Conservation (phyloP, 805 yeast species). For the Metschnikowia peoriensis region DNA sequence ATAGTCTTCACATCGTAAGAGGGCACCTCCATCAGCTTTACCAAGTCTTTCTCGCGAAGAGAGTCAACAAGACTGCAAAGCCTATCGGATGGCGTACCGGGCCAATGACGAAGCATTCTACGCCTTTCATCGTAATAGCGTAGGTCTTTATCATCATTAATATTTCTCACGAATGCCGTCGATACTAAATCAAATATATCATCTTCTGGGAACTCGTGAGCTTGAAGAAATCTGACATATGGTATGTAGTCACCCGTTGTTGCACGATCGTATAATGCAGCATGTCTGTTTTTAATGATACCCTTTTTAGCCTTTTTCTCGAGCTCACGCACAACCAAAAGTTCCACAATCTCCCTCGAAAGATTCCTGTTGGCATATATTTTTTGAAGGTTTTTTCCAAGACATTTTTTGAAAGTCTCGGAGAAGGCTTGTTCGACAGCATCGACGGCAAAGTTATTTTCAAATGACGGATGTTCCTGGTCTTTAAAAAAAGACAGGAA, state of each 20-base stretch:
- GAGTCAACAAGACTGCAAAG: neutral
- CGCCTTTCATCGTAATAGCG: conserved; percentile 2
- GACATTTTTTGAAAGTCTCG: conserved; percentile 3
- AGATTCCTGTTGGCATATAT: conserved; percentile 4
- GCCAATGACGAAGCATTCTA: neutral
- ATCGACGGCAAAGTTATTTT: neutral
- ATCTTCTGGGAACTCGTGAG: conserved; percentile 4
- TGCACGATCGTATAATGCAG: conserved; percentile 1
- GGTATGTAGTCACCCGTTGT: conserved; percentile 1
- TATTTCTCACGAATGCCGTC: conserved; percentile 4
- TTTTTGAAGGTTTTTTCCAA: conserved; percentile 1
- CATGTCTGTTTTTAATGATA: conserved; percentile 1
- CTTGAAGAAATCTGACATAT: conserved; percentile 3
- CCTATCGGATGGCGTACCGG: neutral
- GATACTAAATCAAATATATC: conserved; percentile 4
- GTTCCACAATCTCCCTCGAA: conserved; percentile 1
- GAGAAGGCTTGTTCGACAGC: conserved; percentile 4
- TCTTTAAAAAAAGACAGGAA: neutral
- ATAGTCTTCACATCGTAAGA: neutral
- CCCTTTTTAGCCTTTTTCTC: neutral
- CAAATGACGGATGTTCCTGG: neutral
- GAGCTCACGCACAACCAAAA: conserved; percentile 1
- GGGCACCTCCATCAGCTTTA: neutral
- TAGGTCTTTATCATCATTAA: conserved; percentile 1
- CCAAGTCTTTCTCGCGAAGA: neutral